Conservation (phyloP, 495 filamentous ascomycete genomes). For the Penicillium ucsense region DNA sequence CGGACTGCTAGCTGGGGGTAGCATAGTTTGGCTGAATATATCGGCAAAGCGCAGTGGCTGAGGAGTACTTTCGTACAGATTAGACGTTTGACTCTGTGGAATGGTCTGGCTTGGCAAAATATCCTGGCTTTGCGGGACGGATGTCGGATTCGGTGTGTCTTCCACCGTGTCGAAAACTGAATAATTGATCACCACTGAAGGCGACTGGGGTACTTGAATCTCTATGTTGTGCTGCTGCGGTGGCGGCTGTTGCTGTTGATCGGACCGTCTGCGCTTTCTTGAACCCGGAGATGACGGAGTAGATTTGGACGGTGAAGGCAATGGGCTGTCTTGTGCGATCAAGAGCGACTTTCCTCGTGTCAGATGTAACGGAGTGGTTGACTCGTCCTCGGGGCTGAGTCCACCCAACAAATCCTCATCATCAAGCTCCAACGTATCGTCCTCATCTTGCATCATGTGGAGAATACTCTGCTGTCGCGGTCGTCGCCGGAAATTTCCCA, state of each 20-base stretch:
- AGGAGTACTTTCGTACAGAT: constrained; percentile 6
- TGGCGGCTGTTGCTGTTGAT: not conserved
- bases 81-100: not conserved
- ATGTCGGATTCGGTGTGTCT: constrained; percentile 13
- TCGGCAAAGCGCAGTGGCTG: constrained; percentile 19
- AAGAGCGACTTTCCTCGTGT: constrained; percentile 25
- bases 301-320: constrained; percentile 14
- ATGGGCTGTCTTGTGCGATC: constrained; percentile 6
- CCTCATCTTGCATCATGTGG: constrained; percentile 48
- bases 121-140: not conserved
- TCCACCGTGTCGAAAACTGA: constrained; percentile 14
- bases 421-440: constrained; percentile 37
- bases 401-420: constrained; percentile 48
- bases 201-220: constrained; percentile 16
- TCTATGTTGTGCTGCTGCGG: too few relatives aligned
- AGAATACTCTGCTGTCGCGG: constrained; percentile 61
- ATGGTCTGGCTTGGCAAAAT: too few relatives aligned
- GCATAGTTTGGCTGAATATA: constrained; percentile 40
- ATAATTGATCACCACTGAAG: constrained; percentile 10
- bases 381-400: constrained; percentile 55
- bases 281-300: constrained; percentile 20
- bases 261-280: constrained; percentile 29
- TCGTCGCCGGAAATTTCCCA: constrained; percentile 53
- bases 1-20: constrained; percentile 41
- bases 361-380: constrained; percentile 46